These are phyloP conservation scores for Ceratorhiza oryzae-sativae DNA, from an alignment of 1,284 basidiomycete genomes.

Conservation along the genomic window DNA sequence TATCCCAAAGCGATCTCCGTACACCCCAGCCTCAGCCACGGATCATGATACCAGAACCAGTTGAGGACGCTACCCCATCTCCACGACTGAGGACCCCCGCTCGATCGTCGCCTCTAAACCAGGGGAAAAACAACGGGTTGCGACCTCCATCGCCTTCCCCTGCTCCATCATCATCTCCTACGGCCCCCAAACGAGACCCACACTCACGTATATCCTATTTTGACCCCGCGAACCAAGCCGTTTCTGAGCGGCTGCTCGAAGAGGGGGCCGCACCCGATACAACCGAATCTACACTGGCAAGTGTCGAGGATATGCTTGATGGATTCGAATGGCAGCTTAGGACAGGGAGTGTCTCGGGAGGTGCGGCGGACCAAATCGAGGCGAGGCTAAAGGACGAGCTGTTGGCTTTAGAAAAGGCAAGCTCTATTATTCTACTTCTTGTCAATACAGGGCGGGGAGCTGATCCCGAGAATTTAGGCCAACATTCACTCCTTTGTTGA, in stretches of 20 bases:
- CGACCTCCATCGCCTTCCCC: slow-evolving; percentile 32
- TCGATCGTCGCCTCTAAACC: slow-evolving; percentile 12
- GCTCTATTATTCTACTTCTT: slow-evolving; percentile 39
- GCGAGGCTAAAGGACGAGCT: slow-evolving; percentile 85
- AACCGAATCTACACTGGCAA: slow-evolving; percentile 65
- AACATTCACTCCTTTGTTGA: slow-evolving; percentile 98
- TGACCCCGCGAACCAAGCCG: slow-evolving; percentile 74
- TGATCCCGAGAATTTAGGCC: slow-evolving; percentile 62
- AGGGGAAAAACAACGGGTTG: slow-evolving; percentile 15
- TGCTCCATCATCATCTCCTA: slow-evolving; percentile 13
- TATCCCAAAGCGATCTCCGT: slow-evolving; percentile 17
- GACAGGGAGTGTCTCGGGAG: slow-evolving; percentile 61
- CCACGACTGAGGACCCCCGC: slow-evolving; percentile 5
- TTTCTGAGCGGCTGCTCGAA: slow-evolving; percentile 74
- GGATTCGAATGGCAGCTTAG: slow-evolving; percentile 87
- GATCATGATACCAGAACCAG: slow-evolving; percentile 13
- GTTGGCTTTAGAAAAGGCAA: slow-evolving; percentile 87
- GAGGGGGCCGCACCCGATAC: slow-evolving; percentile 68
- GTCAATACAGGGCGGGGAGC: not conserved
- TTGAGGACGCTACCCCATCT: not conserved
- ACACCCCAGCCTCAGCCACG: slow-evolving; percentile 13
- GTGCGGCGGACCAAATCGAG: slow-evolving; percentile 89
- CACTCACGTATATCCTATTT: slow-evolving; percentile 80
- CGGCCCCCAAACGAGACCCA: slow-evolving; percentile 58
- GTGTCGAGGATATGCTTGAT: slow-evolving; percentile 98